These are phyloP conservation scores for Amanita pseudoporphyria DNA, from an alignment of 768 basidiomycete genomes.

Conservation along the genomic window DNA sequence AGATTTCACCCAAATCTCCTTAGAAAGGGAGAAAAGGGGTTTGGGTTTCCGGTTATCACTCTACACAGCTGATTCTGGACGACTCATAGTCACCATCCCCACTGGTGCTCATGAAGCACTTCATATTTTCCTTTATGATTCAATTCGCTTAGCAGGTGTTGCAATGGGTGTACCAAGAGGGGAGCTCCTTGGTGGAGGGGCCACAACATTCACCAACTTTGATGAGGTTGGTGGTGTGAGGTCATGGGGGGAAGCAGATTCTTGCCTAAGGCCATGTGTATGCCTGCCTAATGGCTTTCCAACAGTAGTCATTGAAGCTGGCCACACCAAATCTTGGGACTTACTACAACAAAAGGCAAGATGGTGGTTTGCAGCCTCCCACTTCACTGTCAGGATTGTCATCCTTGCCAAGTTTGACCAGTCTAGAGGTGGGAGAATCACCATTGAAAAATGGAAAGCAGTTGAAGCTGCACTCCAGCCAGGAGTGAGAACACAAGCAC, in stretches of 20 bases:
- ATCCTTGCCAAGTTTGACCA: not conserved
- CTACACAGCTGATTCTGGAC: not conserved
- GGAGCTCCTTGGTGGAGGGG: not conserved
- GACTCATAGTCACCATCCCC: not conserved
- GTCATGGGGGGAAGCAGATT: not conserved
- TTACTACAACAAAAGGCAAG: not conserved
- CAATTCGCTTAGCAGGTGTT: no score
- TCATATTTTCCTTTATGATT: not conserved
- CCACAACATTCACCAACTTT: not conserved
- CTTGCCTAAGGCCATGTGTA: not conserved
- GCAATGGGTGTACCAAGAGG: not conserved
- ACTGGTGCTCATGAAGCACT: not conserved
- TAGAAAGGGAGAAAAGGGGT: not conserved
- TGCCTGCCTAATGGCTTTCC: not conserved
- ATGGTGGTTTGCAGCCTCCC: not conserved
- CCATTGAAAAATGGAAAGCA: not conserved
- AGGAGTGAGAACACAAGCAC: not conserved
- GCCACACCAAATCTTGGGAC: not conserved
- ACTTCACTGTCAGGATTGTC: not conserved
- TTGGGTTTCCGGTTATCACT: not conserved
- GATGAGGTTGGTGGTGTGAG: not conserved
- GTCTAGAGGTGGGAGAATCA: not conserved
- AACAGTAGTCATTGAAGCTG: not conserved
- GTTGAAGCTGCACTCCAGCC: not conserved
- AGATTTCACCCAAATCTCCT: not conserved